Base-by-base conservation (phyloP, 2,329 filamentous ascomycete genomes). In the Cladosporium colombiae region DNA sequence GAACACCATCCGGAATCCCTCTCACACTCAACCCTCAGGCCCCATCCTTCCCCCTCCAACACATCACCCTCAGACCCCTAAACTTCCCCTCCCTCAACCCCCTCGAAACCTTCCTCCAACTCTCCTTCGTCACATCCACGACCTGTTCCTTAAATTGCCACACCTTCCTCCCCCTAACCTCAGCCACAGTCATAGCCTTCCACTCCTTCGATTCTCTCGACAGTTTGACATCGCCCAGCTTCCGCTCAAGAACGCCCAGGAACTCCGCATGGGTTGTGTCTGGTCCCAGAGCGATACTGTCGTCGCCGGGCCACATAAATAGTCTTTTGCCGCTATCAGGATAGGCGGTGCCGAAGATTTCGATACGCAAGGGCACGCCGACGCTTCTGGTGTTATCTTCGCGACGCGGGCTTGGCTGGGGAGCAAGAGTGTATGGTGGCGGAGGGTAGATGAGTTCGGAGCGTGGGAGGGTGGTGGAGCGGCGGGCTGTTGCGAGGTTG, bases 231-330 rank as follows among this genome's bases (percentile, higher is more conserved):
- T 21, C 37, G 16, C 27, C 23, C 62, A 64, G 25, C 52, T 40
- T 37, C 18, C 21, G 18, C 11, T 27, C 8, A 21, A 64, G n/a
- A 14, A 58, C n/a, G n/a, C 29, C 13, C 21, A 64, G 16, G 8
- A 64, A 56, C 5, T 58, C 40, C 29, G 5, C 31, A 23, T 57
- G 49, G 35, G 40, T 52, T 8, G 62, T 62, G n/a, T 52, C 18
- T 21, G 58, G 21, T 5, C 58, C 37, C 11, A 62, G 44, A 18
- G 29, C n/a, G 8, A 62, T 52, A 11, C 18, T n/a, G 37, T 44
- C 37, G 18, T 44, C 37, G 8, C 18, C 8, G 18, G 37, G 21
- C 18, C 18, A 44, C 21, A n/a, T n/a, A 5, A 40, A 14, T 44
- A 6, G 7, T 21, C 18, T n/a, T n/a, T n/a, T 44, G 37, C 35